Evolutionary conservation across 257 asterid genomes (phyloP).

Genomic region (Solanum arcanum): DNA sequence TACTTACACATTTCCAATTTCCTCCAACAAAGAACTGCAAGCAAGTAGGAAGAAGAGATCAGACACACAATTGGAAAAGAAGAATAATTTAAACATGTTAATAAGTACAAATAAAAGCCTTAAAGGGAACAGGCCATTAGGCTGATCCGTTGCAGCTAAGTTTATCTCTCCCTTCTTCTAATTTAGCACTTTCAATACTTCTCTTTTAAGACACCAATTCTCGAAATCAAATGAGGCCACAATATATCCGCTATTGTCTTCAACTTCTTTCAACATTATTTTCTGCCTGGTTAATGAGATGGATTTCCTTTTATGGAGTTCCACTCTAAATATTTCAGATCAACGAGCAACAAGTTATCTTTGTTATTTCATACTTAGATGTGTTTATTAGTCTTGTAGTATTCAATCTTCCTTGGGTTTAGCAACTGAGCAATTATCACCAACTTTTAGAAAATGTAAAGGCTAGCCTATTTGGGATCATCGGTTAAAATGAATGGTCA

Average conservation of each 20-base stretch:
- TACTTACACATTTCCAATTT: slow-evolving; percentile 99
- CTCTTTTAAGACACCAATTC: not conserved
- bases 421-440: not conserved
- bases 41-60: not conserved
- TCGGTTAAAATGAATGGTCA: not conserved
- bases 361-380: not conserved
- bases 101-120: not conserved
- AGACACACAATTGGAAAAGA: not conserved
- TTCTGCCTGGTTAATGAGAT: not conserved
- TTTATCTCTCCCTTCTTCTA: not conserved
- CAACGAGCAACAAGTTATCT: not conserved
- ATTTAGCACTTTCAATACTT: not conserved
- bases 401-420: not conserved
- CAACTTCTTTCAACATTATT: not conserved
- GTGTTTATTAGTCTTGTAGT: not conserved
- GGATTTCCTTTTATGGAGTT: not conserved
- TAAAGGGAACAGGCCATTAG: not conserved
- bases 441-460: not conserved
- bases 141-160: not conserved
- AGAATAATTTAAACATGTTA: not conserved
- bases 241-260: not conserved
- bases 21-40: slow-evolving; percentile 99
- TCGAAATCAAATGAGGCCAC: not conserved
- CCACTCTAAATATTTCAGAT: not conserved
- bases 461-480: not conserved